phyloP scores from a whole-genome alignment of 169 alveolate species.

The Plasmodium vivax region DNA sequence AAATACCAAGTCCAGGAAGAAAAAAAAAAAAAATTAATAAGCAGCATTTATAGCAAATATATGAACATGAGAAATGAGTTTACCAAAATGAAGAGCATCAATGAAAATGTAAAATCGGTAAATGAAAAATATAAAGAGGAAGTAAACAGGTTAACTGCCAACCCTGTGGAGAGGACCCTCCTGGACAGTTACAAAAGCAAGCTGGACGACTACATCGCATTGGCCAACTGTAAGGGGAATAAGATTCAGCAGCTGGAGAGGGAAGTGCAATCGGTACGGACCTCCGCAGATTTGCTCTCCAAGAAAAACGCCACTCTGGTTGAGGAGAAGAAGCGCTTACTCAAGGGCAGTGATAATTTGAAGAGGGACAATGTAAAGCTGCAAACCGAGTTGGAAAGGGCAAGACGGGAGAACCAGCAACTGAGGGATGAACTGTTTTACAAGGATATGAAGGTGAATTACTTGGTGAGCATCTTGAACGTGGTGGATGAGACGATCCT shows the following conservation, averaged over 20 bases:
- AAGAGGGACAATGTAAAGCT: conserved; percentile 14
- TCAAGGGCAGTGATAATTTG: neutral
- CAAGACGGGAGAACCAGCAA: conserved; percentile 12
- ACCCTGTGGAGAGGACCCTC: conserved; percentile 17
- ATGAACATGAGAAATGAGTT: conserved; percentile 43
- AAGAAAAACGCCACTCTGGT: neutral
- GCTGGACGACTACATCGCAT: conserved; percentile 30
- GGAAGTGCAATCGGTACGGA: neutral
- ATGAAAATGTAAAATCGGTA: conserved; percentile 4
- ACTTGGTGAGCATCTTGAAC: conserved; percentile 34
- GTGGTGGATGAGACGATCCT: conserved; percentile 45
- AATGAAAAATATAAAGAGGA: conserved; percentile 55
- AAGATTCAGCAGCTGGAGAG: conserved; percentile 35
- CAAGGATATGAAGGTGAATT: conserved; percentile 57
- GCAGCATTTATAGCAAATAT: conserved; percentile 36
- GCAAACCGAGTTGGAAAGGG: conserved; percentile 36
- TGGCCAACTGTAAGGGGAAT: conserved; percentile 24
- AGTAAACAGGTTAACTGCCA: neutral
- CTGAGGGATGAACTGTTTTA: conserved; percentile 34
- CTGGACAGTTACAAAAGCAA: conserved; percentile 19
- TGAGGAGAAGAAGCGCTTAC: conserved; percentile 21
- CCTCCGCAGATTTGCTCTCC: neutral
- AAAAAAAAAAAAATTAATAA: conserved; percentile 39
- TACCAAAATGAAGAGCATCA: conserved; percentile 20
- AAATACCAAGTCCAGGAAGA: conserved; percentile 27